A percentile compares a stretch with the other conserved stretches of the same genome.
These are phyloP conservation scores for Tylopilus subfusipes DNA, from an alignment of 768 basidiomycete genomes.

Conservation along the genomic window DNA sequence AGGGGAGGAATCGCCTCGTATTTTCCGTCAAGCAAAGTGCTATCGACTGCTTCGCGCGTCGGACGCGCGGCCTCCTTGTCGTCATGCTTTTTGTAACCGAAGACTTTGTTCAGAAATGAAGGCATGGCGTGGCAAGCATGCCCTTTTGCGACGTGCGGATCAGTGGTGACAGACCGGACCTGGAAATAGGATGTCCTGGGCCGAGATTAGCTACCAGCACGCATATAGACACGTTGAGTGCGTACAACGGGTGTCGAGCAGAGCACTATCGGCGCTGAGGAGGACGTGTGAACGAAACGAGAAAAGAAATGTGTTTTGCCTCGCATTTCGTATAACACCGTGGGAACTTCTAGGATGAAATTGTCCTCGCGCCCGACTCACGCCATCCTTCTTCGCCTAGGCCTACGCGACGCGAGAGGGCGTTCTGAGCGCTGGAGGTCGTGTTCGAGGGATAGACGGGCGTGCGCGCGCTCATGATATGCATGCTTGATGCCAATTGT, in stretches of 20 bases:
- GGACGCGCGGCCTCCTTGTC: constrained; percentile 38
- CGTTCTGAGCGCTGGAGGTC: not conserved
- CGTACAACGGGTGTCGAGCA: constrained; percentile 3
- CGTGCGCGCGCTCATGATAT: not conserved
- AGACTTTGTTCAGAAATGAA: constrained; percentile 75
- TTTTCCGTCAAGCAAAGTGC: constrained; percentile 64
- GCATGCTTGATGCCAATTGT: not conserved
- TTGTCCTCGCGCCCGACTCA: no score
- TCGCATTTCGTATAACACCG: not conserved
- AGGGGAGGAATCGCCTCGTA: constrained; percentile 65
- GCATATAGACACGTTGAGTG: not conserved
- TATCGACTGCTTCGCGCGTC: constrained; percentile 35
- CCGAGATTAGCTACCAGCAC: constrained; percentile 2
- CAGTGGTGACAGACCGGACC: constrained; percentile 8
- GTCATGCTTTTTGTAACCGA: constrained; percentile 68
- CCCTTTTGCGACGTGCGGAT: constrained; percentile 10
- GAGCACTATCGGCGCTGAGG: not conserved
- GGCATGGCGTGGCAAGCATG: constrained; percentile 38
- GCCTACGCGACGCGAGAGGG: no score
- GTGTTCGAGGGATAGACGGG: not conserved
- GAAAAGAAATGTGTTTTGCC: not conserved
- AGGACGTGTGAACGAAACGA: not conserved
- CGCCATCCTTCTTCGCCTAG: no score
- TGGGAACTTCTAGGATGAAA: constrained; percentile 12
- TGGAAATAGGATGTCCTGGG: constrained; percentile 2